A percentile compares a stretch with the other conserved stretches of the same genome.
Conservation (phyloP, 345 rosid genomes). For the Eucalyptus urophylla region DNA sequence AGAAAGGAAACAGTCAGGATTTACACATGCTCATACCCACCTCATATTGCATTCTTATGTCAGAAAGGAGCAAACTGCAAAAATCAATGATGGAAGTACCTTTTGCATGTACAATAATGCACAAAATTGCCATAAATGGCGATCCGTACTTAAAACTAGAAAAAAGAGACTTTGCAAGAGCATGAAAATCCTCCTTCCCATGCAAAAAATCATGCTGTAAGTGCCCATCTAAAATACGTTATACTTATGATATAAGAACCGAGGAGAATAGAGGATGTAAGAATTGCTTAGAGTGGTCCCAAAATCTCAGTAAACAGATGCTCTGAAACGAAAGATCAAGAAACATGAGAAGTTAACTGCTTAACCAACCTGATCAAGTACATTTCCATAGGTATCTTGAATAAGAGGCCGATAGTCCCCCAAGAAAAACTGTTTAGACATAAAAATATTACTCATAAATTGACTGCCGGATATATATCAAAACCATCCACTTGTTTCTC, state of each 20-base stretch:
- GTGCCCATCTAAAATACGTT: background rate
- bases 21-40: background rate
- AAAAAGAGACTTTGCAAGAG: background rate
- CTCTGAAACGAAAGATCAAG: background rate
- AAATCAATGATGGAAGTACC: background rate
- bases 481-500: background rate
- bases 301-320: background rate
- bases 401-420: slow-evolving; percentile 97
- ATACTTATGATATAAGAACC: background rate
- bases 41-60: background rate
- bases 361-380: slow-evolving; percentile 80
- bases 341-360: background rate
- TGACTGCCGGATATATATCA: background rate
- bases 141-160: background rate
- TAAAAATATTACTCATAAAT: background rate
- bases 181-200: background rate
- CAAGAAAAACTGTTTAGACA: slow-evolving; percentile 66
- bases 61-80: background rate
- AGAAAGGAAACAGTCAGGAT: background rate
- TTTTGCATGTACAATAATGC: background rate
- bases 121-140: background rate
- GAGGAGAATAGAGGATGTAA: background rate
- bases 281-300: background rate
- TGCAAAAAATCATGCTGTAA: background rate
- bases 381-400: slow-evolving; percentile 76